Evolutionary conservation across 345 rosid species (phyloP).

Genomic region (Hibiscus trionum): DNA sequence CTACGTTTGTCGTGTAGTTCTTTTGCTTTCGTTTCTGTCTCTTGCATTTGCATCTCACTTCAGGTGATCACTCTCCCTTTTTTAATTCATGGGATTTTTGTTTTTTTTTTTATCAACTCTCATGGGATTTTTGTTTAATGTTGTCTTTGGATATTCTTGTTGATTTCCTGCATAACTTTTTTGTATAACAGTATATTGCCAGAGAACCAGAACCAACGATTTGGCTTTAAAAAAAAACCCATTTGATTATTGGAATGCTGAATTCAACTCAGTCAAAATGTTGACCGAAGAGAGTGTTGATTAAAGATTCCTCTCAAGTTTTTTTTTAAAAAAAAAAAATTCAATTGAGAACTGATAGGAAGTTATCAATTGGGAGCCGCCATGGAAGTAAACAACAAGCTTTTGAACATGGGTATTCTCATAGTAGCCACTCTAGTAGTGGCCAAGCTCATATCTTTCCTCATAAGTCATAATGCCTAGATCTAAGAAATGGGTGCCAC

Average conservation of each 20-base stretch:
- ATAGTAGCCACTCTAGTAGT: neutral
- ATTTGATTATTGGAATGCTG: neutral
- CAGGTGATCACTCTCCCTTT: neutral
- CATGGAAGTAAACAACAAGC: neutral
- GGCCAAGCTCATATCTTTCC: neutral
- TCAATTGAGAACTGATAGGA: neutral
- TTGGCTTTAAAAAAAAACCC: neutral
- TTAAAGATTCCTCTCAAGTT: neutral
- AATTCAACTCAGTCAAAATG: neutral
- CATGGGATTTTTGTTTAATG: neutral
- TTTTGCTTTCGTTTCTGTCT: neutral
- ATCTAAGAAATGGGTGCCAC: neutral
- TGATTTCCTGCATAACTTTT: neutral
- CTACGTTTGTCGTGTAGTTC: neutral
- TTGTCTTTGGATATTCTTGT: neutral
- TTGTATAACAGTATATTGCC: neutral
- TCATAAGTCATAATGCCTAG: neutral
- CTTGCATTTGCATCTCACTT: conserved; percentile 2
- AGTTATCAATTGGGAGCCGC: neutral
- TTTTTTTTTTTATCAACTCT: neutral
- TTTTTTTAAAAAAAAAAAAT: too few species aligned
- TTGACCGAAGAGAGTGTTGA: neutral
- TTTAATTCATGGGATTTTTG: neutral
- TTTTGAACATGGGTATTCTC: neutral
- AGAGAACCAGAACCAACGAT: neutral